A percentile compares a stretch with the other conserved stretches of the same genome.
These are phyloP conservation scores for Candida manassasensis DNA, from an alignment of 805 yeast species.

Conservation along the genomic window DNA sequence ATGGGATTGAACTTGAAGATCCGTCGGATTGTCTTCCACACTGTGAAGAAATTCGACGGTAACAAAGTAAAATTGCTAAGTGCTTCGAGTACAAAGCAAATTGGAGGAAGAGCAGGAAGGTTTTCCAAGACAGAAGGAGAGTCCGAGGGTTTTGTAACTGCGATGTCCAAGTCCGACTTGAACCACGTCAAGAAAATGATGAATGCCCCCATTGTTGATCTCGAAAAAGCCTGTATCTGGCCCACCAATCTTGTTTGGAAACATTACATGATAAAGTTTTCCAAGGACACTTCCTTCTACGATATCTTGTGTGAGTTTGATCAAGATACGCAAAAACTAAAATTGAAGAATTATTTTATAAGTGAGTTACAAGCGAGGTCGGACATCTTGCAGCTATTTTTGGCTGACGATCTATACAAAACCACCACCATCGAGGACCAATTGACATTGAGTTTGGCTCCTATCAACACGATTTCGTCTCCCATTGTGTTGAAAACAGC, in stretches of 20 bases:
- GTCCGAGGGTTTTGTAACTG: conserved; percentile 49
- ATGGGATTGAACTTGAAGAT: conserved; percentile 93
- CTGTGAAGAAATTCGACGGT: conserved; percentile 70
- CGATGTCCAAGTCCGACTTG: conserved; percentile 44
- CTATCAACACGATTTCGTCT: conserved; percentile 36
- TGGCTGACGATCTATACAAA: conserved; percentile 23
- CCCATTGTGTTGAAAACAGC: conserved; percentile 40
- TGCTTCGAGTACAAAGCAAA: conserved; percentile 75
- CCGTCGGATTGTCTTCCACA: conserved; percentile 70
- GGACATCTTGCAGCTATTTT: conserved; percentile 41
- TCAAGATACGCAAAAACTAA: conserved; percentile 23
- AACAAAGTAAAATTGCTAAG: conserved; percentile 41
- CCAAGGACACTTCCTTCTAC: conserved; percentile 43
- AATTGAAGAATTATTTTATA: conserved; percentile 26
- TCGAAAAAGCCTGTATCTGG: conserved; percentile 67
- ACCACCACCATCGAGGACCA: conserved; percentile 50
- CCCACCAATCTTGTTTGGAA: conserved; percentile 74
- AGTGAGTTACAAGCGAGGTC: conserved; percentile 36
- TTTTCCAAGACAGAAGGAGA: conserved; percentile 38
- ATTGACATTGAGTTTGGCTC: conserved; percentile 56
- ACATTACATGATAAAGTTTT: conserved; percentile 57
- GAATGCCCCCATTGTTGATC: conserved; percentile 44
- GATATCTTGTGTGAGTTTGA: conserved; percentile 48
- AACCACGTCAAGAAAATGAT: conserved; percentile 43
- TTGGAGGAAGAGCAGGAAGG: conserved; percentile 95